These are phyloP conservation scores for Mucor racemosus DNA, from an alignment of 371 early-diverging fungal genomes.

Conservation along the genomic window DNA sequence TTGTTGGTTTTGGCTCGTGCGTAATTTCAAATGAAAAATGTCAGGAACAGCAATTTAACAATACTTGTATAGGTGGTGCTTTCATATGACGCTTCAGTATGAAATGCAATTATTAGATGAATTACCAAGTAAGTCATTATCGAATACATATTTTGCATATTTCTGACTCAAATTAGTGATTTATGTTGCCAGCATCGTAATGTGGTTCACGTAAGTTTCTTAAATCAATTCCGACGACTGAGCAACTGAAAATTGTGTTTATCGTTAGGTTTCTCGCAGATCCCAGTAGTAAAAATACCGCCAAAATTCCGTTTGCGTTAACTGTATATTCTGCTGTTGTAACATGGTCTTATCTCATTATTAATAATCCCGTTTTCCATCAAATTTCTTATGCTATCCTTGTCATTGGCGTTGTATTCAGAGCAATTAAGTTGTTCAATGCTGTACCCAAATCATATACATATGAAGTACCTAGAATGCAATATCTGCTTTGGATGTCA, in stretches of 20 bases:
- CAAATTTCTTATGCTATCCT: constrained; percentile 71
- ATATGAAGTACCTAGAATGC: constrained; percentile 40
- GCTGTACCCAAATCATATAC: constrained; percentile 32
- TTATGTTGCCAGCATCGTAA: constrained; percentile 54
- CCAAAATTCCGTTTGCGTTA: constrained; percentile 46
- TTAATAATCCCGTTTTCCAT: constrained; percentile 76
- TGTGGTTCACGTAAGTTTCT: constrained; percentile 48
- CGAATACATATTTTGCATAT: background rate
- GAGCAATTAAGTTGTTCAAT: constrained; percentile 44
- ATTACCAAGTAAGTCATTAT: constrained; percentile 58
- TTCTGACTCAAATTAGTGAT: constrained; percentile 42
- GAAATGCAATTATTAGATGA: constrained; percentile 81
- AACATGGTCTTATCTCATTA: constrained; percentile 68
- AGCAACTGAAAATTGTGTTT: constrained; percentile 9
- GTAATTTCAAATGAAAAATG: constrained; percentile 20
- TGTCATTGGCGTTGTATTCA: constrained; percentile 52
- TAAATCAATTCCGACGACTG: background rate
- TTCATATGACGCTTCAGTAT: constrained; percentile 82
- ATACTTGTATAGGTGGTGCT: constrained; percentile 53
- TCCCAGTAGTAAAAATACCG: constrained; percentile 40
- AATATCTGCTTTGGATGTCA: constrained; percentile 38
- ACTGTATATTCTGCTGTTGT: constrained; percentile 59
- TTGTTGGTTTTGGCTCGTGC: constrained; percentile 72
- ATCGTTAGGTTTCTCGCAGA: constrained; percentile 54
- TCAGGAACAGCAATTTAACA: background rate